A percentile compares a stretch with the other conserved stretches of the same genome.
These are phyloP conservation scores for Anthracocystis panici-leucophaei DNA, from an alignment of 1,284 basidiomycete genomes.

Conservation along the genomic window DNA sequence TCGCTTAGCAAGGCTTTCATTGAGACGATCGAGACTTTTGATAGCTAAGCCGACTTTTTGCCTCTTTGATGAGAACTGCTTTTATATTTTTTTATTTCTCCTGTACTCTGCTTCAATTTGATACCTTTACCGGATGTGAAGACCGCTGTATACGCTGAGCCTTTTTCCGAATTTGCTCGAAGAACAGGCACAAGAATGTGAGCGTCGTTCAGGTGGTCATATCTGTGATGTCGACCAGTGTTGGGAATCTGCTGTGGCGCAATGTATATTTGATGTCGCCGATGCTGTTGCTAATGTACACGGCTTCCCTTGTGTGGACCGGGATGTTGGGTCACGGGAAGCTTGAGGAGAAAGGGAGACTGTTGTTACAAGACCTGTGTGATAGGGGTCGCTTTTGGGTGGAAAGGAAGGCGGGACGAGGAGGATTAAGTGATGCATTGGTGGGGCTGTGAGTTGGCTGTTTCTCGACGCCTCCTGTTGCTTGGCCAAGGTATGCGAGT, in stretches of 20 bases:
- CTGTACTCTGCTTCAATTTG: slow-evolving; percentile 5
- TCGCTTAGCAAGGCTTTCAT: slow-evolving; percentile 51
- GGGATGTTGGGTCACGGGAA: not conserved
- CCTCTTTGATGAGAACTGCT: not conserved
- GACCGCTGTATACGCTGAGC: too few relatives aligned
- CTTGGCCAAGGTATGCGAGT: not conserved
- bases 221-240: not conserved
- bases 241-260: not conserved
- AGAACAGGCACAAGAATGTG: too few relatives aligned
- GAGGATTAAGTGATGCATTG: not conserved
- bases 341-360: not conserved
- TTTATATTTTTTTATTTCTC: not conserved
- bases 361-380: slow-evolving; percentile 9
- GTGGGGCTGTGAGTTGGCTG: not conserved
- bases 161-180: too few relatives aligned
- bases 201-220: not conserved
- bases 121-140: not conserved
- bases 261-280: not conserved
- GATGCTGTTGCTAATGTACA: slow-evolving; percentile 16
- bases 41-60: slow-evolving; percentile 18
- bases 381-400: not conserved
- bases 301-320: not conserved
- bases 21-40: slow-evolving; percentile 54
- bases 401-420: not conserved
- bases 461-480: not conserved